Conservation (phyloP, 495 filamentous ascomycete species). For the Cudoniella acicularis region DNA sequence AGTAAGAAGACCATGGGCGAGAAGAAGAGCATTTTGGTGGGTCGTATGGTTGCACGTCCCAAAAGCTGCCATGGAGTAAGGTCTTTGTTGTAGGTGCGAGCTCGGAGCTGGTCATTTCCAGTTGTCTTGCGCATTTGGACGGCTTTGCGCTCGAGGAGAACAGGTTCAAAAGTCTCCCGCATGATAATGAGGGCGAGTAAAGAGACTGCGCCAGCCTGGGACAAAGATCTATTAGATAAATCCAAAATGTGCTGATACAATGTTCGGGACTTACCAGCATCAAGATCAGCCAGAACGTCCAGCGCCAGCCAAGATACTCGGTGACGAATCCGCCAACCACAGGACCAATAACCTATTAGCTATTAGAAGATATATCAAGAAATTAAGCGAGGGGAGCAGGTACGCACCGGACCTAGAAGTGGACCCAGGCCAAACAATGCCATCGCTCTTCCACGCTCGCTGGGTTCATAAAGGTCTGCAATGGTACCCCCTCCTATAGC, state of each 20-base stretch:
- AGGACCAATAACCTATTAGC: slow-evolving; percentile 50
- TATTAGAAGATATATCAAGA: neutral
- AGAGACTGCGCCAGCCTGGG: slow-evolving; percentile 4
- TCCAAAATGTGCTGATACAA: too few relatives aligned
- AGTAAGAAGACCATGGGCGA: slow-evolving; percentile 60
- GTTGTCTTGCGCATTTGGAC: slow-evolving; percentile 64
- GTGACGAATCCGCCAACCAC: slow-evolving; percentile 54
- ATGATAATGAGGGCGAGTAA: slow-evolving; percentile 56
- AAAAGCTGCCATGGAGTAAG: slow-evolving; percentile 43
- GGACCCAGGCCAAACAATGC: slow-evolving; percentile 48
- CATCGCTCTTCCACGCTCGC: slow-evolving; percentile 47
- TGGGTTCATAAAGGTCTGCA: slow-evolving; percentile 44
- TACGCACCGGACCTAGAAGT: slow-evolving; percentile 44
- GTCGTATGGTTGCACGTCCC: slow-evolving; percentile 48
- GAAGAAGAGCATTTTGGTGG: slow-evolving; percentile 50
- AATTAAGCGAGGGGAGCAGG: neutral
- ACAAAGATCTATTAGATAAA: too few relatives aligned
- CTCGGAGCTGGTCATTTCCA: slow-evolving; percentile 57
- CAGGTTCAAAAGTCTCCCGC: slow-evolving; percentile 46
- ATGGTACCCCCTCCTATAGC: slow-evolving; percentile 53
- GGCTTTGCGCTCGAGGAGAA: slow-evolving; percentile 53
- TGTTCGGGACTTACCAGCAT: slow-evolving; percentile 35
- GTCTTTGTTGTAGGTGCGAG: slow-evolving; percentile 47
- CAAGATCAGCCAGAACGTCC: slow-evolving; percentile 58
- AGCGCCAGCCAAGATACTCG: slow-evolving; percentile 59